A percentile compares a stretch with the other conserved stretches of the same genome.
Conservation (phyloP, 257 asterid species). For the Ocimum tenuiflorum region DNA sequence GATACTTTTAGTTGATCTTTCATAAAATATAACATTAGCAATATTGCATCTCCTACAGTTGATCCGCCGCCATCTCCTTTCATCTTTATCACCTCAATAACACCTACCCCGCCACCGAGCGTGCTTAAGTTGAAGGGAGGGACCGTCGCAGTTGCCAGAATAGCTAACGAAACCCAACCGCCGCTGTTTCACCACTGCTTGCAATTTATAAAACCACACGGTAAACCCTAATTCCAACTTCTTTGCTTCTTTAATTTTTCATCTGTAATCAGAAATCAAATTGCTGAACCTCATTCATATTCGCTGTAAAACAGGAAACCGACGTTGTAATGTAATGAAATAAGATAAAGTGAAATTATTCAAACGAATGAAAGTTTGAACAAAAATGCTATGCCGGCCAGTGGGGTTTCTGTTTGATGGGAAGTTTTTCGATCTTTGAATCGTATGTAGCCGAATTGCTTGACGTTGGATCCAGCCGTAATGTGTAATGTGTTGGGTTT, state of each 20-base stretch:
- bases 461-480: not conserved
- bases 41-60: no score
- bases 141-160: not conserved
- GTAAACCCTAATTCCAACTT: not conserved
- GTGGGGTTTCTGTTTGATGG: conserved; percentile 26
- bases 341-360: not conserved
- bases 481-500: not conserved
- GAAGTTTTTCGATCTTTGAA: conserved; percentile 13
- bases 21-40: no score
- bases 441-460: conserved; percentile 5
- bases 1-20: no score
- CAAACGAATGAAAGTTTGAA: conserved; percentile 6
- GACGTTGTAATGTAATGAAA: not conserved
- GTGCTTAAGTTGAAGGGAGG: not conserved
- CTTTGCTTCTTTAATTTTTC: not conserved
- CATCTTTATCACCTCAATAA: not conserved
- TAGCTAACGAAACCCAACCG: not conserved
- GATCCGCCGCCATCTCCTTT: not conserved
- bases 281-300: not conserved
- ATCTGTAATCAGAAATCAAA: not conserved
- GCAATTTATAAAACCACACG: not conserved
- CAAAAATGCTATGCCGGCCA: conserved; percentile 1
- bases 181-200: not conserved
- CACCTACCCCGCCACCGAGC: not conserved
- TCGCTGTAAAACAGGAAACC: not conserved